phyloP scores from a whole-genome alignment of 2,329 filamentous ascomycete genomes.

The Leptographium flavum region DNA sequence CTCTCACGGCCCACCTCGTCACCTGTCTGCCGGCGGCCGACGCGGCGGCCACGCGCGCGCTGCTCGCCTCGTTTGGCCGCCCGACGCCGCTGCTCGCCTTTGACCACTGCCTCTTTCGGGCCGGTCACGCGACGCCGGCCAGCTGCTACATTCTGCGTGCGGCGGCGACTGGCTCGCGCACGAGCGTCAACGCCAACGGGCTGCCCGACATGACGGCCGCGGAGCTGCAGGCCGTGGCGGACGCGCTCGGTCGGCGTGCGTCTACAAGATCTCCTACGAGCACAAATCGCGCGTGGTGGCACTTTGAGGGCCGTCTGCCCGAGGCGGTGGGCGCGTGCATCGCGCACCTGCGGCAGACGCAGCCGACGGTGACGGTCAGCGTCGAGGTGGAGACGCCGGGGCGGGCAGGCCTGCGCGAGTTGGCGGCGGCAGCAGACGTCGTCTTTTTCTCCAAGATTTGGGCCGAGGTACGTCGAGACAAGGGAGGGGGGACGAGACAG shows the following conservation, averaged over 20 bases:
- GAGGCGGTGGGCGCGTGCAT: conserved; percentile 47
- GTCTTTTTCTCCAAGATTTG: conserved; percentile 62
- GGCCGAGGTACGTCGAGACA: conserved; percentile 39
- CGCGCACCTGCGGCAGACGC: conserved; percentile 26
- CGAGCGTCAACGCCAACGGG: conserved; percentile 55
- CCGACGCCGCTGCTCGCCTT: conserved; percentile 15
- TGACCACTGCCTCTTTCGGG: conserved; percentile 43
- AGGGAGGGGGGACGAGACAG: background rate
- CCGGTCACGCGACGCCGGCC: conserved; percentile 38
- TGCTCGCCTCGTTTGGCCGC: conserved; percentile 38
- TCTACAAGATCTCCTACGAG: no score
- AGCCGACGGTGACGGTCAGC: conserved; percentile 35
- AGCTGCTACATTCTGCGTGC: conserved; percentile 58
- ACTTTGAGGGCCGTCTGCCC: conserved; percentile 60
- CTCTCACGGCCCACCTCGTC: conserved; percentile 27
- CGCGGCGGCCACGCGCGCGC: conserved; percentile 34
- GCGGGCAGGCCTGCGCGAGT: conserved; percentile 40
- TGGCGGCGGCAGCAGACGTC: conserved; percentile 50
- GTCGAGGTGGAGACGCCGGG: conserved; percentile 61
- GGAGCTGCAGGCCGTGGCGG: conserved; percentile 39
- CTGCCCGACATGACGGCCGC: conserved; percentile 51
- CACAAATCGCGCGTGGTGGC: conserved; percentile 37
- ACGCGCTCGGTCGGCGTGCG: conserved; percentile 22
- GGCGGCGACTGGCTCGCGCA: conserved; percentile 42
- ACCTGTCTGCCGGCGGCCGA: conserved; percentile 37